Percentiles rank a stretch among this genome's conserved stretches.
Conservation (phyloP, 352 stramenopile species). For the Phytopythium mirpurense region DNA sequence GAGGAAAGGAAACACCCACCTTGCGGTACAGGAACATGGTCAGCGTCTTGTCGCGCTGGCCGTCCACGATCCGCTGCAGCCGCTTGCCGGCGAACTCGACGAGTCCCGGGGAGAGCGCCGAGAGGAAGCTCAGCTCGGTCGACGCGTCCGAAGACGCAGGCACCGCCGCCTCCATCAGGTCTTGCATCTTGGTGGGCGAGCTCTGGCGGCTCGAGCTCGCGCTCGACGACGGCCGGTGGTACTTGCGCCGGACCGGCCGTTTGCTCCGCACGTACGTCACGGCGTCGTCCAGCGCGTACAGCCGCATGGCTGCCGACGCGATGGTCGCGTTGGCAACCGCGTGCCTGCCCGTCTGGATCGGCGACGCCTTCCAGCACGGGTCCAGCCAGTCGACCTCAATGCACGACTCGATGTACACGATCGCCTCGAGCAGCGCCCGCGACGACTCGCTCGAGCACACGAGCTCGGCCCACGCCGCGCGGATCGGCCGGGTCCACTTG, state of each 20-base stretch:
- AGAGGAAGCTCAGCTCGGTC: slow-evolving; percentile 49
- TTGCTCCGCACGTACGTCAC: slow-evolving; percentile 68
- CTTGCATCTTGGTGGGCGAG: slow-evolving; percentile 22
- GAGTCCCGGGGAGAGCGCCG: slow-evolving; percentile 24
- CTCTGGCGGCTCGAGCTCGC: slow-evolving; percentile 20
- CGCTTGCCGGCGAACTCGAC: slow-evolving; percentile 39
- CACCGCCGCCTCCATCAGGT: slow-evolving; percentile 25
- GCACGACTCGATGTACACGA: slow-evolving; percentile 70
- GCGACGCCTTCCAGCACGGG: slow-evolving; percentile 63
- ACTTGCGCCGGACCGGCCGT: slow-evolving; percentile 44
- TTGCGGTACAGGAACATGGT: slow-evolving; percentile 40
- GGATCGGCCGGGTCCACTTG: slow-evolving; percentile 57
- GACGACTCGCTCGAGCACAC: slow-evolving; percentile 54
- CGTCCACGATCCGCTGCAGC: slow-evolving; percentile 43
- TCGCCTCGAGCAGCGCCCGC: slow-evolving; percentile 44
- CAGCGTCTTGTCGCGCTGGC: slow-evolving; percentile 48
- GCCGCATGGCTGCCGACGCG: slow-evolving; percentile 62
- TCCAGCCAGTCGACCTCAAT: slow-evolving; percentile 79
- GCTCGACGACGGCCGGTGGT: slow-evolving; percentile 20
- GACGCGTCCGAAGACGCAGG: slow-evolving; percentile 27
- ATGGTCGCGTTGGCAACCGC: slow-evolving; percentile 57
- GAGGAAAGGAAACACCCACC: too few species aligned
- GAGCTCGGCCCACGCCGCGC: slow-evolving; percentile 73
- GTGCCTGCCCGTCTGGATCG: slow-evolving; percentile 52
- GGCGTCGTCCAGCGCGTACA: slow-evolving; percentile 75